phyloP scores from a whole-genome alignment of 192 early-diverging fungal species.

The Dimargaris xerosporica region DNA sequence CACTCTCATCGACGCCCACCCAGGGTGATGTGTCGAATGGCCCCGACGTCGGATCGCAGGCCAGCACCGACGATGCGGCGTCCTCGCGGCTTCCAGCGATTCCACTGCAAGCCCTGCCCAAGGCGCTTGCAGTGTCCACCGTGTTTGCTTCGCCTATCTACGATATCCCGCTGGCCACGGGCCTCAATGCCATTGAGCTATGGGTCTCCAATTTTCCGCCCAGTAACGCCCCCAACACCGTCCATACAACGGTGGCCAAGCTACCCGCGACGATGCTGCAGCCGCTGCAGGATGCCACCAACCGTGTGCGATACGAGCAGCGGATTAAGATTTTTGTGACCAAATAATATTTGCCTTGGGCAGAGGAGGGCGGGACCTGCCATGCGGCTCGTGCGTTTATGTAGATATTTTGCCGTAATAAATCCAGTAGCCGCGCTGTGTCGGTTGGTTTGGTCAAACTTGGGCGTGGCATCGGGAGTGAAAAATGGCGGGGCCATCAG shows the following conservation, averaged over 20 bases:
- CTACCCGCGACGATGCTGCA: not conserved
- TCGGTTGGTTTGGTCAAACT: no score
- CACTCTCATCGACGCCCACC: not conserved
- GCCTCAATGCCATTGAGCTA: not conserved
- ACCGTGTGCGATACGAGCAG: slow-evolving; percentile 5
- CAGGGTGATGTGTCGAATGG: not conserved
- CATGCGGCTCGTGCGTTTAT: no score
- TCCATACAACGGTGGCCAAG: slow-evolving; percentile 3
- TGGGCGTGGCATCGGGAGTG: no score
- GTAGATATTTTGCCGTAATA: no score
- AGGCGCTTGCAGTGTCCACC: not conserved
- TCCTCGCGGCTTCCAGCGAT: not conserved
- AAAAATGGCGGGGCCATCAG: no score
- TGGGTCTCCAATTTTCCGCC: slow-evolving; percentile 10
- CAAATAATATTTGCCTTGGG: no score
- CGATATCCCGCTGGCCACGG: not conserved
- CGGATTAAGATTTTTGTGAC: not conserved
- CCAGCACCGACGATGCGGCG: not conserved
- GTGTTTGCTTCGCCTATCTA: slow-evolving; percentile 2
- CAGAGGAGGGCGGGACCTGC: no score
- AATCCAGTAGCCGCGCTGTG: no score
- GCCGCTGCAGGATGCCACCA: not conserved
- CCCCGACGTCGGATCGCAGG: not conserved
- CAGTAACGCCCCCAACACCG: not conserved
- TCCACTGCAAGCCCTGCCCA: not conserved